Percentiles rank a stretch among this genome's conserved stretches.
phyloP scores from a whole-genome alignment of 2,329 filamentous ascomycete species.

The Ophiostoma angusticollis region DNA sequence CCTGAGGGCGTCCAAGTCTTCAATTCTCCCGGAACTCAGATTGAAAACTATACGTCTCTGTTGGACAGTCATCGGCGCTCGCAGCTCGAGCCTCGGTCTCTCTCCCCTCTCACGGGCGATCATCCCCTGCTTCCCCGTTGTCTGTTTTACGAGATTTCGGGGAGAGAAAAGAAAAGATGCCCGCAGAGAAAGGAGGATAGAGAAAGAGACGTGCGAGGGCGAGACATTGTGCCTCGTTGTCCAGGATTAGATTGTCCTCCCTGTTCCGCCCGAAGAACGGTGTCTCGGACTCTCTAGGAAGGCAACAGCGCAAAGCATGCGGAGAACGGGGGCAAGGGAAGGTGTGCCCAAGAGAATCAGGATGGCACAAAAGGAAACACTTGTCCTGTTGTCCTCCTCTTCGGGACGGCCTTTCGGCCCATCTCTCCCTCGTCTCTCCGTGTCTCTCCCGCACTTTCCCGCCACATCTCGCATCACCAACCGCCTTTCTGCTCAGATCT shows the following conservation, averaged over 20 bases:
- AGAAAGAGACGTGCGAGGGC: no score
- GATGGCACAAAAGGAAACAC: no score
- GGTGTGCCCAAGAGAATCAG: no score
- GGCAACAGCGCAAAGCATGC: no score
- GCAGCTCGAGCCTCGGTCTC: neutral
- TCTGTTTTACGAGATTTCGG: conserved; percentile 4
- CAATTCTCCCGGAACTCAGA: conserved; percentile 21
- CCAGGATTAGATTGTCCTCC: neutral
- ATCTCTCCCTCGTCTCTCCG: neutral
- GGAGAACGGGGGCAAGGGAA: no score
- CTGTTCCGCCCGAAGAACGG: neutral
- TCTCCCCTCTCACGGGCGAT: neutral
- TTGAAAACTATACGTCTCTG: conserved; percentile 26
- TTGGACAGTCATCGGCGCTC: conserved; percentile 16
- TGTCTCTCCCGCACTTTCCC: no score
- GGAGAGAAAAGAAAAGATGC: neutral
- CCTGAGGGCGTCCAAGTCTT: conserved; percentile 8
- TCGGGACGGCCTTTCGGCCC: no score
- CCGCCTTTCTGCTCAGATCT: conserved; percentile 21
- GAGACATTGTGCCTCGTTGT: no score
- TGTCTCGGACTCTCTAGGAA: neutral
- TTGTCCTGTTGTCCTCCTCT: no score
- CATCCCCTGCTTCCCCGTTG: no score
- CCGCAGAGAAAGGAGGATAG: no score
- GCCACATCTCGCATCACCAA: no score